These are phyloP conservation scores for Sporisorium exsertum DNA, from an alignment of 1,284 basidiomycete species.

Conservation along the genomic window DNA sequence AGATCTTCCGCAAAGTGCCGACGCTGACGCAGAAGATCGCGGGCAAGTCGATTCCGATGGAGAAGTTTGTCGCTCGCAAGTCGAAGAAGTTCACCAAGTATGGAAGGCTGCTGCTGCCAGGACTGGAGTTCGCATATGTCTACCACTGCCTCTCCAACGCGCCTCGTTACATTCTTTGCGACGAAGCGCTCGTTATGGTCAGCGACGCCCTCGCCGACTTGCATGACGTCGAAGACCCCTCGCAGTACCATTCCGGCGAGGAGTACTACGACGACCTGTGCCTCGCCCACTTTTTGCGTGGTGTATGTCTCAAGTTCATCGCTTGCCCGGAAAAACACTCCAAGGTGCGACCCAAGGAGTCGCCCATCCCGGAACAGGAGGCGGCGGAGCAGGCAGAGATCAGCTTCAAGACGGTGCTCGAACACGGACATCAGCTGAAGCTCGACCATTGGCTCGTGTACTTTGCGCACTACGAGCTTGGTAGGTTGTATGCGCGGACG, in stretches of 20 bases:
- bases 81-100: constrained; percentile 62
- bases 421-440: constrained; percentile 51
- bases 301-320: constrained; percentile 65
- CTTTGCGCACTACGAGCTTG: constrained; percentile 69
- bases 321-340: constrained; percentile 66
- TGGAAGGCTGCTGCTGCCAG: constrained; percentile 60
- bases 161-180: constrained; percentile 52
- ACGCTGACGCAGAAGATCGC: constrained; percentile 66
- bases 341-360: constrained; percentile 46
- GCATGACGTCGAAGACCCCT: constrained; percentile 45
- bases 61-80: constrained; percentile 67
- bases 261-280: constrained; percentile 65
- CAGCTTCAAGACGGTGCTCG: constrained; percentile 57
- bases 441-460: constrained; percentile 67
- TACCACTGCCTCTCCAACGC: constrained; percentile 68
- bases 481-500: constrained; percentile 56
- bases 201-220: constrained; percentile 56
- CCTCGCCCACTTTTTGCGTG: constrained; percentile 66
- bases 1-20: constrained; percentile 58
- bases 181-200: constrained; percentile 55
- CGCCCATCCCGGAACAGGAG: constrained; percentile 56
- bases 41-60: constrained; percentile 68
- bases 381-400: constrained; percentile 62
- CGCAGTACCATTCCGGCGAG: constrained; percentile 48
- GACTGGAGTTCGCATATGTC: constrained; percentile 66